These are phyloP conservation scores for Arctostaphylos glauca DNA, from an alignment of 148 eudicot species.

Conservation along the genomic window DNA sequence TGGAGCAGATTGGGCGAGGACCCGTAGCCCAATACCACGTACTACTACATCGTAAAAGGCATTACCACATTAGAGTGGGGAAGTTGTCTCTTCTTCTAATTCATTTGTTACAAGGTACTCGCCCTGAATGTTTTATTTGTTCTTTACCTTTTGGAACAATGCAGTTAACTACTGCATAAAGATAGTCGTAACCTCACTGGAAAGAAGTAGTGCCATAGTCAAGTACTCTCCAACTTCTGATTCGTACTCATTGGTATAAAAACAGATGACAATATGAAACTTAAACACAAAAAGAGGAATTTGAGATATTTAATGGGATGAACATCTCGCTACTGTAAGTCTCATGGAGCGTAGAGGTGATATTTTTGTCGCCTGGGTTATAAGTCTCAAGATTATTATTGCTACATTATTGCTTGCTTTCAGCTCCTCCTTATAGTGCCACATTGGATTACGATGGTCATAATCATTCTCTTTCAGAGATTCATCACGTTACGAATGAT, in stretches of 20 bases:
- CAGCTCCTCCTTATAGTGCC: neutral
- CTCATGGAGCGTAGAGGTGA: neutral
- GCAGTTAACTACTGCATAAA: neutral
- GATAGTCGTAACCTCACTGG: neutral
- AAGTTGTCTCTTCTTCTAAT: neutral
- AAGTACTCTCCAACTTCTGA: no score
- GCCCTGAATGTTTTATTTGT: neutral
- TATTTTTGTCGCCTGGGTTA: neutral
- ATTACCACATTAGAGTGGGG: neutral
- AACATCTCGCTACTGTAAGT: neutral
- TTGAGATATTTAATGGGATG: neutral
- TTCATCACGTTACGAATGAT: neutral
- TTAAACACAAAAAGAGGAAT: neutral
- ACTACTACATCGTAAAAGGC: neutral
- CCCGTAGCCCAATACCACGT: no score
- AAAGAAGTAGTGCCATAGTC: neutral
- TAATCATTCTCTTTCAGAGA: neutral
- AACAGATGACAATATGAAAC: neutral
- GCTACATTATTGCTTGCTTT: slow-evolving; percentile 2
- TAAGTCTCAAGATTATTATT: neutral
- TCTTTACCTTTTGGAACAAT: neutral
- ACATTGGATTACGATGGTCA: neutral
- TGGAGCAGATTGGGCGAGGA: no score
- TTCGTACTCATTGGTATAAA: neutral
- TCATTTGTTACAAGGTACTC: neutral